Evolutionary conservation across 805 yeast species (phyloP), one percentile per base, ranked within the genome.

Genomic region (Zygosaccharomyces rouxii): DNA sequence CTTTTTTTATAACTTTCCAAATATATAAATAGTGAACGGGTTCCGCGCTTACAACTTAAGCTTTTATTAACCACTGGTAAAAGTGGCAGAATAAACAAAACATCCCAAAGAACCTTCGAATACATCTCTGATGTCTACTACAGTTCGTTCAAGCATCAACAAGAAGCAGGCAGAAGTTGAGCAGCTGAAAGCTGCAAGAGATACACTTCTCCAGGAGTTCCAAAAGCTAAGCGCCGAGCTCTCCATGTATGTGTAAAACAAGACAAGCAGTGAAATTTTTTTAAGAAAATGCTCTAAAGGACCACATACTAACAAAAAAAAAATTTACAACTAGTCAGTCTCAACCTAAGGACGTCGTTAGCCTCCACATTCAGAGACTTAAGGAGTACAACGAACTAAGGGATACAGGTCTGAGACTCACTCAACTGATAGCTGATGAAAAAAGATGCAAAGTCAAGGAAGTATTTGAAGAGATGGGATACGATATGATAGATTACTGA

Each of bases 321-420:
- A 57, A 28, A 14, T 30, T 7, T 18, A 42, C 14, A 22, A 4
- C 7, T 14, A 33, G 37, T 7, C 16, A 33, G 21, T 14, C 5
- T 33, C 37, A 46, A 3, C 77, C 82, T 1, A 75, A 72, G 35
- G 64, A 58, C 1, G 68, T 81, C 1, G 75, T 77, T n/a, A 69
- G 71, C 37, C 57, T 61, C 23, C 88, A 84, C 54, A 79, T 84
- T 21, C 58, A 62, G 23, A 71, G 72, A 44, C 63, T 84, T 35
- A 79, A 80, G 52, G 66, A 70, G 46, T 84, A 83, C 63, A 81
- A 84, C 56, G 87, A 82, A 51, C 64, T 84, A 21, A 76, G 78
- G 56, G 89, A 84, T 58, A 71, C 74, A 1, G 86, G 87, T 0
- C 57, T 81, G 46, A 73, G 76, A 5, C 60, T 84, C 51, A 75